A percentile compares a stretch with the other conserved stretches of the same genome.
Conservation (phyloP, 352 stramenopile species). For the Globisporangium acanthophoron region DNA sequence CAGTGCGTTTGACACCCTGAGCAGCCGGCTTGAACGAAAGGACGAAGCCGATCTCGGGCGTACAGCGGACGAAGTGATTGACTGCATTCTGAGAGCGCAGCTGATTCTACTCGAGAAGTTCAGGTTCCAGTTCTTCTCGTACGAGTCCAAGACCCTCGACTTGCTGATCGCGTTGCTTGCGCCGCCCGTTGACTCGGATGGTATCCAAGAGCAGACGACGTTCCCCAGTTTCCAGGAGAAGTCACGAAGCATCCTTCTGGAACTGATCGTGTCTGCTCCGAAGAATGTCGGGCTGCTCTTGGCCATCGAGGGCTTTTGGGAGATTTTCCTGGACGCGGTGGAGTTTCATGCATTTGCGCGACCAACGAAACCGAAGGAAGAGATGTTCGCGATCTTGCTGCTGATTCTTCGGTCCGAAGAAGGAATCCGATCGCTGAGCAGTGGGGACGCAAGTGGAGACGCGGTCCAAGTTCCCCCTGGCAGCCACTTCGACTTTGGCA, state of each 20-base stretch:
- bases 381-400: constrained; percentile 47
- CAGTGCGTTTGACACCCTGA: constrained; percentile 56
- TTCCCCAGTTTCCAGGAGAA: constrained; percentile 18
- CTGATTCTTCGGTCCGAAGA: constrained; percentile 44
- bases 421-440: constrained; percentile 36
- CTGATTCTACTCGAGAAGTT: constrained; percentile 66
- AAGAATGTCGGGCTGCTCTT: constrained; percentile 46
- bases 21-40: constrained; percentile 40
- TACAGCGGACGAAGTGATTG: constrained; percentile 64
- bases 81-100: constrained; percentile 64
- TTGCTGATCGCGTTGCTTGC: constrained; percentile 34
- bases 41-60: constrained; percentile 40
- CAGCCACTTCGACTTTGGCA: constrained; percentile 32
- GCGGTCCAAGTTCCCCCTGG: constrained; percentile 9
- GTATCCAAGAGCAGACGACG: constrained; percentile 12
- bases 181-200: constrained; percentile 11
- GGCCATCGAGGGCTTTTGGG: constrained; percentile 40
- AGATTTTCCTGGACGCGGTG: constrained; percentile 37
- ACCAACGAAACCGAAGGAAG: constrained; percentile 38
- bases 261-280: constrained; percentile 33
- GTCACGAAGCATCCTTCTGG: constrained; percentile 23
- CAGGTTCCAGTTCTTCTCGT: constrained; percentile 75
- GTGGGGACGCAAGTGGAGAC: neutral
- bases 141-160: constrained; percentile 59
- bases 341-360: constrained; percentile 36